Conservation (phyloP, 768 basidiomycete genomes). For the Auricularia auricula-judae region DNA sequence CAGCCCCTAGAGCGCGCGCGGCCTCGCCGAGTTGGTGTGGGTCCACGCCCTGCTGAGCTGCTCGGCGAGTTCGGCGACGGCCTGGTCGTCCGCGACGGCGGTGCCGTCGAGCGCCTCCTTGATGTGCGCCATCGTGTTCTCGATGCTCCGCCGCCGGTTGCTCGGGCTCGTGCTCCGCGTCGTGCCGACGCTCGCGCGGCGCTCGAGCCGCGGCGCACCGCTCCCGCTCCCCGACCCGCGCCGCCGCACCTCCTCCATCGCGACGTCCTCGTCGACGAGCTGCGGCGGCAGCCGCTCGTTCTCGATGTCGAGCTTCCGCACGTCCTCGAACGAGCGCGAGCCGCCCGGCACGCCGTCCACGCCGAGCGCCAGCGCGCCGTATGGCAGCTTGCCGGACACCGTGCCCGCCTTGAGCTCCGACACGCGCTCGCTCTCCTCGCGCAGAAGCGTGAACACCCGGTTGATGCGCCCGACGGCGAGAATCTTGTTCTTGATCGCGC, state of each 20-base stretch:
- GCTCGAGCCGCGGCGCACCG: conserved; percentile 7
- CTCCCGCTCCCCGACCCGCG: too few relatives aligned
- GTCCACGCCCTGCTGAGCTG: background rate
- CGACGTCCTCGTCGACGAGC: conserved; percentile 54
- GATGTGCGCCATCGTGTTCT: conserved; percentile 34
- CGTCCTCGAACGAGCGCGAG: conserved; percentile 70
- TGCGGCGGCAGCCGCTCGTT: conserved; percentile 98
- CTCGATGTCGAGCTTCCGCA: conserved; percentile 98
- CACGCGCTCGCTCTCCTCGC: conserved; percentile 93
- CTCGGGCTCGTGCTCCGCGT: conserved; percentile 28
- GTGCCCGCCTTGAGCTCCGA: conserved; percentile 91
- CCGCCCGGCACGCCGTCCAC: background rate
- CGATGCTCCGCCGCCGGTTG: conserved; percentile 28
- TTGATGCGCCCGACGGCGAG: conserved; percentile 40
- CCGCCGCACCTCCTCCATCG: background rate
- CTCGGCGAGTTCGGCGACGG: background rate
- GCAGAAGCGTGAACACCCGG: conserved; percentile 34
- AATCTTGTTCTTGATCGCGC: conserved; percentile 41
- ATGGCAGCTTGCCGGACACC: conserved; percentile 67
- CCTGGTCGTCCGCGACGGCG: conserved; percentile 18
- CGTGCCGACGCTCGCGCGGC: conserved; percentile 29
- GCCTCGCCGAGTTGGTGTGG: background rate
- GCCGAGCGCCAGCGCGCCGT: conserved; percentile 57
- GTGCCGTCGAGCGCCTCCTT: conserved; percentile 31
- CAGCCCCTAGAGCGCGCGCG: background rate